Conservation (phyloP, 2,329 filamentous ascomycete species). For the Diaporthe batatas region DNA sequence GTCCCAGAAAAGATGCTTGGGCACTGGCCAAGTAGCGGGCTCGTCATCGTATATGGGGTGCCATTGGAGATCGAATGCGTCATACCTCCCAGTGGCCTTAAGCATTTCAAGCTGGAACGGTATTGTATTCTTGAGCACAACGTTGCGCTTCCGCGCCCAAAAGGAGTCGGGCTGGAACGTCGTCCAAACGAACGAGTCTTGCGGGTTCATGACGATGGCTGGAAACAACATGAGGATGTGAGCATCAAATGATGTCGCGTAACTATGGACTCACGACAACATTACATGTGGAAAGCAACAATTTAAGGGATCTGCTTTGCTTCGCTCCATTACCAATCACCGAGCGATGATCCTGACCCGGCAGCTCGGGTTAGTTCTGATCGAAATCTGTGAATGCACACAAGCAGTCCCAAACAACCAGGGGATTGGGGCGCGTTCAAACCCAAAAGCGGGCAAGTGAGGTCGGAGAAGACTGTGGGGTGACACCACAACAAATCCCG, state of each 20-base stretch:
- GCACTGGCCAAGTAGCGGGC: constrained; percentile 49
- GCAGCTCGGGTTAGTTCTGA: constrained; percentile 17
- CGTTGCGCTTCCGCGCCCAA: constrained; percentile 39
- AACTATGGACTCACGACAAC: neutral
- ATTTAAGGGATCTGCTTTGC: neutral
- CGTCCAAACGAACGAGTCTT: constrained; percentile 38
- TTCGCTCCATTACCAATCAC: neutral
- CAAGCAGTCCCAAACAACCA: neutral
- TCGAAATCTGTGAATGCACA: neutral
- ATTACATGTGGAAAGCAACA: neutral
- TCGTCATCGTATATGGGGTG: constrained; percentile 65
- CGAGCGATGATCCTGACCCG: constrained; percentile 14
- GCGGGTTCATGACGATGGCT: constrained; percentile 30
- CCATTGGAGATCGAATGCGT: constrained; percentile 69
- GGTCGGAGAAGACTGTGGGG: constrained; percentile 34
- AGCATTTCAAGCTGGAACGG: constrained; percentile 40
- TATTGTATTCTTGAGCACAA: constrained; percentile 36
- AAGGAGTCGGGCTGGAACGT: constrained; percentile 35
- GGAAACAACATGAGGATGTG: neutral
- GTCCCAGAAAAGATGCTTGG: constrained; percentile 66
- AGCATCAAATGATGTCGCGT: neutral
- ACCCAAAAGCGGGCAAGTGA: constrained; percentile 12
- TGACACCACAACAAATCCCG: constrained; percentile 15
- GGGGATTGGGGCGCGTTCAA: neutral
- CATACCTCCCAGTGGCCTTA: constrained; percentile 63